Percentiles rank a stretch among this genome's conserved stretches.
phyloP scores from a whole-genome alignment of 2,329 filamentous ascomycete genomes.

The Penicillium sp. region DNA sequence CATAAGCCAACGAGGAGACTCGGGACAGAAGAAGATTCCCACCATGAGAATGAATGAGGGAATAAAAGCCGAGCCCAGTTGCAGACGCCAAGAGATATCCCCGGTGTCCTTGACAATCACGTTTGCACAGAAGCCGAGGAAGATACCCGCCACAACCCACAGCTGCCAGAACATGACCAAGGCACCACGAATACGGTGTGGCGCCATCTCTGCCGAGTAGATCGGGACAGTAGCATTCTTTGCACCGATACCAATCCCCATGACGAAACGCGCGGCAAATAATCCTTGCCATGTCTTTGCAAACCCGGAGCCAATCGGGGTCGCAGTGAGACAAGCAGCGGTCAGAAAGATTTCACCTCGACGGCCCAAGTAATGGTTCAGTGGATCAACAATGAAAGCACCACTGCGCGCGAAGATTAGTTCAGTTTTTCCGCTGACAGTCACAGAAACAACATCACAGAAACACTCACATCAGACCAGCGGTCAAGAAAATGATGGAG shows the following conservation, averaged over 20 bases:
- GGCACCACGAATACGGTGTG: constrained; percentile 57
- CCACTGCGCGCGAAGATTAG: constrained; percentile 41
- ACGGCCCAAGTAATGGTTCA: constrained; percentile 63
- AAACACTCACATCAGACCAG: constrained; percentile 23
- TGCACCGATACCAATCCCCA: constrained; percentile 64
- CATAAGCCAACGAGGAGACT: constrained; percentile 36
- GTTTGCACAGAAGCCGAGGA: constrained; percentile 67
- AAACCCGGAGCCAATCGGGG: constrained; percentile 67
- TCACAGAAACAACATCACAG: constrained; percentile 48
- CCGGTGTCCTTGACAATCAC: constrained; percentile 63
- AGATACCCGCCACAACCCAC: constrained; percentile 56
- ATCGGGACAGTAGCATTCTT: constrained; percentile 59
- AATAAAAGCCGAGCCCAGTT: constrained; percentile 66
- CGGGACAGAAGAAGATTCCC: constrained; percentile 33
- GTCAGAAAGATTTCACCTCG: constrained; percentile 66
- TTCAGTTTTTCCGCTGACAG: neutral
- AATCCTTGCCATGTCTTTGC: constrained; percentile 62
- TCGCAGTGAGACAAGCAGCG: constrained; percentile 65
- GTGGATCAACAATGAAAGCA: constrained; percentile 67
- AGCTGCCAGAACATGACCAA: constrained; percentile 59
- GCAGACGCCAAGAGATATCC: constrained; percentile 63
- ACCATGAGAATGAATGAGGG: constrained; percentile 60
- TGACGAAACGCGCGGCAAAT: constrained; percentile 57
- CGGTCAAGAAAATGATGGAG: constrained; percentile 50
- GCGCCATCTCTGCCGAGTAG: constrained; percentile 59